Base-by-base conservation (phyloP, 768 basidiomycete genomes). In the Agaricus subrufescens region DNA sequence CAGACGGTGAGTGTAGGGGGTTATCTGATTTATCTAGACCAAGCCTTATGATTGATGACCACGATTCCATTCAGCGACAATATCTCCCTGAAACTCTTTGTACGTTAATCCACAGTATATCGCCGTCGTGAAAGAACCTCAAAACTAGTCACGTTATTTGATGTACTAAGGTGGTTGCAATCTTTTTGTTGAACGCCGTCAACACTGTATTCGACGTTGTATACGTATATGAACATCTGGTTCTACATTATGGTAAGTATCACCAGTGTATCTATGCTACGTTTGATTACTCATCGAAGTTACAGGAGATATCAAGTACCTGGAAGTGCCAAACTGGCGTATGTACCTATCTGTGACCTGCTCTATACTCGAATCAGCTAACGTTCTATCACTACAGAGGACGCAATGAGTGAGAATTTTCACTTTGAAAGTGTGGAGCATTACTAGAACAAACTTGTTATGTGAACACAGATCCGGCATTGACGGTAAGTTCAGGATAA, bases 131-230 rank as follows among this genome's bases (percentile, higher is more conserved):
- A n/a, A 34, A 14, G n/a, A 50, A n/a, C 38, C 30, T 15, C 8
- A 31, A 31, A 34, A 19, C 29, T 31, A 34, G 4, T 48, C 19
- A 8, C 15, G 25, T 19, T 5, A n/a, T 5, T 25, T 19, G 1
- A 19, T 19, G 19, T 12, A n/a, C n/a, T n/a, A n/a, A 51, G 52
- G 34, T 53, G 6, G 8, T 46, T 14, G 29, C 31, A 25, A 66
- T 82, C 2, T 70, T 82, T 48, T 12, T 78, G 7, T 75, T 73
- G 44, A 81, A 83, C 63, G 79, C 77, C 1, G 60, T 75, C 31
- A 81, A 80, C 58, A 70, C 75, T 2, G 61, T 67, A 11, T 79
- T 79, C 59, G 74, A 78, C 40, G 62, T 75, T 26, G 57, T 70
- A 3, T 77, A 78, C 58, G 52, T 81, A 12, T 83, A 81, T 55